Evolutionary conservation across 176 grass and related monocot genomes (phyloP).

Genomic region (Oryza meridionalis): DNA sequence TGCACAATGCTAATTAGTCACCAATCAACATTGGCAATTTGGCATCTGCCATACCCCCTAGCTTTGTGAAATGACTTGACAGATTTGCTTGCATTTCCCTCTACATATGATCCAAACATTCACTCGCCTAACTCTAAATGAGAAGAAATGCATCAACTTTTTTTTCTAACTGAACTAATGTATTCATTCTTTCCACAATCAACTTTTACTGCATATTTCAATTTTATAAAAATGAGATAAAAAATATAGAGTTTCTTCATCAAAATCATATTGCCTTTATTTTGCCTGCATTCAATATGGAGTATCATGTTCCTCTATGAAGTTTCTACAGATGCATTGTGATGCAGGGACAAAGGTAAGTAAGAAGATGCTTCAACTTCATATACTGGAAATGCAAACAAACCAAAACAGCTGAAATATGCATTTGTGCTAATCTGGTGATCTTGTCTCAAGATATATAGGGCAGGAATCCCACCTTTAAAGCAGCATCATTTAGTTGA

Average conservation of each 20-base stretch:
- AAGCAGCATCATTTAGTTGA: conserved; percentile 93
- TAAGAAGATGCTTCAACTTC: conserved; percentile 8
- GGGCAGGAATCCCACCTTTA: conserved; percentile 64
- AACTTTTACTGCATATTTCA: conserved; percentile 19
- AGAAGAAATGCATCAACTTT: neutral
- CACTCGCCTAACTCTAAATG: neutral
- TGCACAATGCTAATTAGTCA: conserved; percentile 10
- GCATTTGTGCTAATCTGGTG: conserved; percentile 25
- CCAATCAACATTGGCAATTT: conserved; percentile 5
- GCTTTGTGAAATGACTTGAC: too few species aligned
- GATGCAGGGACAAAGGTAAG: conserved; percentile 3
- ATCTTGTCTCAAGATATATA: conserved; percentile 25
- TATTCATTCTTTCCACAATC: neutral
- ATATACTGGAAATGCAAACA: conserved; percentile 18
- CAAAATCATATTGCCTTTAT: neutral
- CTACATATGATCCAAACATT: too few species aligned
- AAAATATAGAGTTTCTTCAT: neutral
- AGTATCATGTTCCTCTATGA: conserved; percentile 28
- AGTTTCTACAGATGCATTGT: conserved; percentile 21
- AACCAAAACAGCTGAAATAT: conserved; percentile 17
- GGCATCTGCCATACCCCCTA: too few species aligned
- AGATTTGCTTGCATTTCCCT: too few species aligned
- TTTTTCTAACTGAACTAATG: neutral
- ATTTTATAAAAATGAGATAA: conserved; percentile 1
- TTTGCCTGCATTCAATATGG: conserved; percentile 5